Percentiles rank a stretch among this genome's conserved stretches.
phyloP scores from a whole-genome alignment of 2,329 filamentous ascomycete species.

The Endoconidiophora polonica region DNA sequence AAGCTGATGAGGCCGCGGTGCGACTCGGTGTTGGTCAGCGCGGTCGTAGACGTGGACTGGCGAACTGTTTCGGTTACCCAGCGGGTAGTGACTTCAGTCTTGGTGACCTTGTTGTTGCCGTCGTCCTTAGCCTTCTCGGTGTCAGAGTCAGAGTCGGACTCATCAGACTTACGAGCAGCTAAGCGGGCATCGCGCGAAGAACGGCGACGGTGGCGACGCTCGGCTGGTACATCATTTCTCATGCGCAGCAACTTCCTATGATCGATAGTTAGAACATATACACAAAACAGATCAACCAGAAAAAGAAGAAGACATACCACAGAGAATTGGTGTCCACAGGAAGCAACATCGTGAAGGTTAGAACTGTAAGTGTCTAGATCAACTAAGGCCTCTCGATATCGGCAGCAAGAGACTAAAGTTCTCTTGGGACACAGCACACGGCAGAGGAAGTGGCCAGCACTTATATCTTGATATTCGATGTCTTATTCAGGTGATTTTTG shows the following conservation, averaged over 20 bases:
- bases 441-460: slow-evolving; percentile 9
- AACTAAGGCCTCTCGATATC: background rate
- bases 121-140: slow-evolving; percentile 1
- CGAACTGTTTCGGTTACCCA: background rate
- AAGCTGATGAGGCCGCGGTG: background rate
- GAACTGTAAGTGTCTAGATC: background rate
- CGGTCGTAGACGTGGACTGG: background rate
- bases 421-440: background rate
- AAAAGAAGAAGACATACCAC: slow-evolving; percentile 2
- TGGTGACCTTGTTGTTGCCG: background rate
- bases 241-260: slow-evolving; percentile 1
- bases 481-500: too few species aligned
- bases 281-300: background rate
- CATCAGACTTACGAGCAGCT: background rate
- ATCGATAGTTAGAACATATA: background rate
- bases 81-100: background rate
- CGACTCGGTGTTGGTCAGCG: background rate
- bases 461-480: background rate
- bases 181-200: background rate
- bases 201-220: background rate
- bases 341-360: background rate
- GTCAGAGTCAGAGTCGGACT: slow-evolving; percentile 5
- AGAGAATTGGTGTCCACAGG: slow-evolving; percentile 1
- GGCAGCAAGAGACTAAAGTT: background rate
- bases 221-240: background rate